Conservation (phyloP, 306 rosid species). For the Glycine soja region DNA sequence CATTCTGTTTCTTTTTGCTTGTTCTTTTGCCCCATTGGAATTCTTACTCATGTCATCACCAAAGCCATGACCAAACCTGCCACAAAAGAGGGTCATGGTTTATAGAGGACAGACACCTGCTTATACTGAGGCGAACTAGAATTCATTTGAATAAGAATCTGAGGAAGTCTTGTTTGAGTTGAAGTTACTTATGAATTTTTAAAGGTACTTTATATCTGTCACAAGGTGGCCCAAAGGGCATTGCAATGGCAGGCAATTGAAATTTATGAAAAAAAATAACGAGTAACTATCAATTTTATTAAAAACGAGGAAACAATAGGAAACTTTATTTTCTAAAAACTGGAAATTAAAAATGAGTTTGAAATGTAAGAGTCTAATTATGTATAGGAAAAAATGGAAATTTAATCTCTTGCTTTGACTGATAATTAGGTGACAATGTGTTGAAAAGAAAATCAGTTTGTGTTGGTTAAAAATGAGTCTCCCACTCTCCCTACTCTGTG, state of each 20-base stretch:
- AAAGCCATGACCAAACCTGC: conserved; percentile 65
- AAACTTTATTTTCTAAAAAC: no score
- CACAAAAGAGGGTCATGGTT: conserved; percentile 49
- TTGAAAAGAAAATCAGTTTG: no score
- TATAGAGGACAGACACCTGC: conserved; percentile 40
- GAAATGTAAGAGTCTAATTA: no score
- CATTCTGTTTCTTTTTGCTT: conserved; percentile 88
- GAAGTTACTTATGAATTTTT: conserved; percentile 24
- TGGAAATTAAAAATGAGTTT: no score
- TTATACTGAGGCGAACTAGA: conserved; percentile 27
- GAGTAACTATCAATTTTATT: not conserved
- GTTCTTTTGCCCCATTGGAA: conserved; percentile 90
- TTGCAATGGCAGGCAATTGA: not conserved
- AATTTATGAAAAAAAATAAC: not conserved
- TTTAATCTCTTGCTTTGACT: not conserved
- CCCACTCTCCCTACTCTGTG: no score
- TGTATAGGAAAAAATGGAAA: no score
- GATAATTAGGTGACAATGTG: no score
- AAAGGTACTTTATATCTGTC: not conserved
- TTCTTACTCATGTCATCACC: conserved; percentile 80
- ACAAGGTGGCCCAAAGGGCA: not conserved
- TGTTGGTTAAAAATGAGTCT: no score
- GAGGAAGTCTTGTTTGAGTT: conserved; percentile 21
- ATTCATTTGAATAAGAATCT: conserved; percentile 13
- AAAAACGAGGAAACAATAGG: no score